Percentiles rank a stretch among this genome's conserved stretches.
Conservation (phyloP, 176 grass and related monocot species). For the Juncus inflexus region DNA sequence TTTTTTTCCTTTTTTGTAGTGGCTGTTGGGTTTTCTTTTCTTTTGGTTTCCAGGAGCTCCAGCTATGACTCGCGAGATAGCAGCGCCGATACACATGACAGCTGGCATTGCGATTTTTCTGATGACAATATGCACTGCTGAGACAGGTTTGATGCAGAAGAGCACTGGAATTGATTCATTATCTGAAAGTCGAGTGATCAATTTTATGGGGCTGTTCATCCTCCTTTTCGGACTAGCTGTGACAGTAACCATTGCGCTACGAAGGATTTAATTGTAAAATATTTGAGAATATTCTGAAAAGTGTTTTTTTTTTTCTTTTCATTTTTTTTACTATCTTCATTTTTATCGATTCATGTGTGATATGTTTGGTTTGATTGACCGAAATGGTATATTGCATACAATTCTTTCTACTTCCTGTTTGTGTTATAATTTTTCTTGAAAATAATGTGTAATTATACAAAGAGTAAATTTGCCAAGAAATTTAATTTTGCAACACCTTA, state of each 20-base stretch:
- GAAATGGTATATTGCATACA: background rate
- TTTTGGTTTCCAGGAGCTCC: slow-evolving; percentile 57
- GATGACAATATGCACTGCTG: slow-evolving; percentile 65
- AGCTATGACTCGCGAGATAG: slow-evolving; percentile 6
- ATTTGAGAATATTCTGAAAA: slow-evolving; percentile 3
- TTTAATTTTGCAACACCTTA: no score
- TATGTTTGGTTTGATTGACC: slow-evolving; percentile 1
- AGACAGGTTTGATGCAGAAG: slow-evolving; percentile 80
- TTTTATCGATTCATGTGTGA: slow-evolving; percentile 1
- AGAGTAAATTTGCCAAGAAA: no score
- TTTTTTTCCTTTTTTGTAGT: slow-evolving; percentile 32
- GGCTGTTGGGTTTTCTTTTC: slow-evolving; percentile 67
- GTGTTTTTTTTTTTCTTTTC: slow-evolving; percentile 12
- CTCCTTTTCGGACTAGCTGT: slow-evolving; percentile 64
- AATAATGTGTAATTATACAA: no score
- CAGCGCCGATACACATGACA: slow-evolving; percentile 34
- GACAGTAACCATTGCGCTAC: slow-evolving; percentile 42
- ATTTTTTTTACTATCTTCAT: background rate
- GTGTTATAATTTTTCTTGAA: no score
- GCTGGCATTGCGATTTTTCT: slow-evolving; percentile 67
- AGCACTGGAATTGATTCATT: slow-evolving; percentile 29
- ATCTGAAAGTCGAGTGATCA: slow-evolving; percentile 62
- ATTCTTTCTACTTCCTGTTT: no score
- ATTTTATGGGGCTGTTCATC: slow-evolving; percentile 78
- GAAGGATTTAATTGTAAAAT: slow-evolving; percentile 32